A percentile compares a stretch with the other conserved stretches of the same genome.
Evolutionary conservation across 176 grass and related monocot species (phyloP).

Genomic region (Carex parvula): DNA sequence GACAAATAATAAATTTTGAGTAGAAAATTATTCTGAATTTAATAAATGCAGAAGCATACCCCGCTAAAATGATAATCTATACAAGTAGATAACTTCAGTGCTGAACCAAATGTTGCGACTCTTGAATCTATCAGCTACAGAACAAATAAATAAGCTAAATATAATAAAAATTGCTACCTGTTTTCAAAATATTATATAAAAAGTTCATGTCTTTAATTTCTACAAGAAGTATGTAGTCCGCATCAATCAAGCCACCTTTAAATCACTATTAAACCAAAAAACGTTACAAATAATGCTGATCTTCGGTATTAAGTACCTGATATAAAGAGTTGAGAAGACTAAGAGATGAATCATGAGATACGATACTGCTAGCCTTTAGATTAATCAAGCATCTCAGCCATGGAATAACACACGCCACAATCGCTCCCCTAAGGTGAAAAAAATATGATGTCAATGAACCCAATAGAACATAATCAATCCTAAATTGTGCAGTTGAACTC

Average conservation of each 20-base stretch:
- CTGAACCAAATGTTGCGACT: conserved; percentile 64
- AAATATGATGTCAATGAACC: conserved; percentile 13
- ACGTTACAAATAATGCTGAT: not conserved
- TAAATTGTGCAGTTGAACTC: not conserved
- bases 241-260: not conserved
- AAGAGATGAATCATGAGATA: conserved; percentile 73
- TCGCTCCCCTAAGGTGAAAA: conserved; percentile 42
- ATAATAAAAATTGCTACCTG: not conserved
- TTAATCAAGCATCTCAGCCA: conserved; percentile 80
- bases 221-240: not conserved
- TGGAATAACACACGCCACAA: conserved; percentile 59
- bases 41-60: conserved; percentile 39
- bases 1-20: no score
- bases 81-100: conserved; percentile 65
- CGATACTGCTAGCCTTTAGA: conserved; percentile 71
- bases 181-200: not conserved
- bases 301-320: conserved; percentile 42
- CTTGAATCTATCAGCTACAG: conserved; percentile 85
- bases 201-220: not conserved
- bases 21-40: not conserved
- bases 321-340: conserved; percentile 78
- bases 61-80: conserved; percentile 61
- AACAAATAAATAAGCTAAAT: conserved; percentile 11
- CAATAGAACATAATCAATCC: not conserved
- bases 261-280: not conserved